A percentile compares a stretch with the other conserved stretches of the same genome.
phyloP scores from a whole-genome alignment of 352 stramenopile genomes.

The Phytopythium aichiense region DNA sequence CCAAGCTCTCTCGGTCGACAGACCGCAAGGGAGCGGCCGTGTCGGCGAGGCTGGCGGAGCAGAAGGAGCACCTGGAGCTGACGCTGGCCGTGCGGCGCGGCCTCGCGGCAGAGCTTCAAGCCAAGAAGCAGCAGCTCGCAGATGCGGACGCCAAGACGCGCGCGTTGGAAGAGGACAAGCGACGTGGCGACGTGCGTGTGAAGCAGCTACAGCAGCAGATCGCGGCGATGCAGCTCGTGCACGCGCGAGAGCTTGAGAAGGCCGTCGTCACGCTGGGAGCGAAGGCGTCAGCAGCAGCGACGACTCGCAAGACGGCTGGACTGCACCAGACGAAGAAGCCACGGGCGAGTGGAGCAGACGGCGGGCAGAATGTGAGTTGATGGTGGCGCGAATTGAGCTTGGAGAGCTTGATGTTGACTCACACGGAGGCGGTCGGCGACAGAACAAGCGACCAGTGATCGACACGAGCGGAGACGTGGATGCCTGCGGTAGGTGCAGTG shows the following conservation, averaged over 20 bases:
- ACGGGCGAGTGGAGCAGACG: neutral
- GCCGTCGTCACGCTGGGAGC: conserved; percentile 2
- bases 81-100: conserved; percentile 53
- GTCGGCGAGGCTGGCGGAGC: conserved; percentile 28
- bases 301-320: conserved; percentile 1
- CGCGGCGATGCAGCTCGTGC: conserved; percentile 47
- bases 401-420: neutral
- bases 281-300: conserved; percentile 5
- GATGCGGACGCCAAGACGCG: conserved; percentile 30
- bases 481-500: neutral
- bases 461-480: neutral
- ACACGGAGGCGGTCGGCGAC: neutral
- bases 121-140: conserved; percentile 40
- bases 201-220: conserved; percentile 49
- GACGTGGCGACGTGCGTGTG: conserved; percentile 19
- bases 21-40: conserved; percentile 23
- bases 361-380: neutral
- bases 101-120: conserved; percentile 44
- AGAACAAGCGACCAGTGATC: neutral
- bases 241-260: conserved; percentile 40
- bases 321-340: conserved; percentile 14
- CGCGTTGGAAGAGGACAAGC: conserved; percentile 15
- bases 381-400: neutral
- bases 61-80: conserved; percentile 60
- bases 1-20: conserved; percentile 19